phyloP scores from a whole-genome alignment of 805 yeast species.

The Yarrowia deformans region DNA sequence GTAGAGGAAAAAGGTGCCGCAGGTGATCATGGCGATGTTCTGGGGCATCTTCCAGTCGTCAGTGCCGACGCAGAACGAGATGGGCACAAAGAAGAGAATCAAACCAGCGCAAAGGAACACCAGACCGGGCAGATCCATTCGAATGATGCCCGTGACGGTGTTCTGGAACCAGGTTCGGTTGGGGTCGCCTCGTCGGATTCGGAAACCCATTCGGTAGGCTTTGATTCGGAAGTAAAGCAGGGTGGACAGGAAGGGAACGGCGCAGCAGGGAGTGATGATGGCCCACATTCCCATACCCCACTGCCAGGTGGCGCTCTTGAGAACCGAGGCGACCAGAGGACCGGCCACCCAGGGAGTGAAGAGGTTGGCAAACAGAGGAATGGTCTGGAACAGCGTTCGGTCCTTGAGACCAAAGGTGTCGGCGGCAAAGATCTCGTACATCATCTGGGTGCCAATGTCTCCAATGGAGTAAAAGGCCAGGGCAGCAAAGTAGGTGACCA shows the following conservation, averaged over 20 bases:
- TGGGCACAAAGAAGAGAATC: conserved; percentile 35
- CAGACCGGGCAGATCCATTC: conserved; percentile 30
- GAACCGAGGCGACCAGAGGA: conserved; percentile 44
- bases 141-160: conserved; percentile 7
- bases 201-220: conserved; percentile 39
- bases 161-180: conserved; percentile 24
- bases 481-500: conserved; percentile 53
- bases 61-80: conserved; percentile 19
- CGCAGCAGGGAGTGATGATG: conserved; percentile 55
- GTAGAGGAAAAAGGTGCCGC: conserved; percentile 11
- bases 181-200: conserved; percentile 41
- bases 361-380: conserved; percentile 53
- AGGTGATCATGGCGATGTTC: conserved; percentile 38
- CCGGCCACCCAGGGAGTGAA: conserved; percentile 55
- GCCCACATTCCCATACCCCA: conserved; percentile 63
- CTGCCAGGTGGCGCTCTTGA: conserved; percentile 56
- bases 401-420: conserved; percentile 55
- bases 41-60: conserved; percentile 30
- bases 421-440: conserved; percentile 51
- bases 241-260: conserved; percentile 44
- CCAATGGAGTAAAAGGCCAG: conserved; percentile 53
- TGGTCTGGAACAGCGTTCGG: conserved; percentile 52
- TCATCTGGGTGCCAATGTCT: conserved; percentile 51
- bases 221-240: conserved; percentile 43
- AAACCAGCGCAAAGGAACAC: conserved; percentile 30